phyloP scores from a whole-genome alignment of 306 rosid genomes.

The Malus orientalis region DNA sequence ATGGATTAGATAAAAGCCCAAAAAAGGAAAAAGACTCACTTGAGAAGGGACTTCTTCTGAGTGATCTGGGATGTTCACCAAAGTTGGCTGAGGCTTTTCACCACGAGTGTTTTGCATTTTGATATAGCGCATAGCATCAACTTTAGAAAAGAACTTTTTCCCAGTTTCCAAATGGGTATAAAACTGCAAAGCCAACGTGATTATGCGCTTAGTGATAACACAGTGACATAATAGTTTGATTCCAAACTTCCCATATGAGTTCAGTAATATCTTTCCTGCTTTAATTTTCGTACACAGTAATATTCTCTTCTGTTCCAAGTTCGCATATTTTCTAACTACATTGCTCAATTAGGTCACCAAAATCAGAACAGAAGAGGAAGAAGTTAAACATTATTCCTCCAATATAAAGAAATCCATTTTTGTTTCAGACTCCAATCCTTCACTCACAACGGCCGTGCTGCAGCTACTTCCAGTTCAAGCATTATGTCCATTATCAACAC shows the following conservation, averaged over 20 bases:
- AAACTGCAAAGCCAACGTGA: slow-evolving; percentile 24
- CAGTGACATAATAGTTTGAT: neutral
- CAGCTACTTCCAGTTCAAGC: neutral
- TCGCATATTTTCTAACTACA: neutral
- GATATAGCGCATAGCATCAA: slow-evolving; percentile 20
- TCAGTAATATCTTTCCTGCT: neutral
- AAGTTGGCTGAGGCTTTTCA: slow-evolving; percentile 2
- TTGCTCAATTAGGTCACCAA: neutral
- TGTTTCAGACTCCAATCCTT: neutral
- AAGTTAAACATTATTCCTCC: neutral
- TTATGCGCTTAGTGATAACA: neutral
- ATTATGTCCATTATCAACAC: neutral
- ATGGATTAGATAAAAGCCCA: slow-evolving; percentile 2
- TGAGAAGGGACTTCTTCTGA: slow-evolving; percentile 22
- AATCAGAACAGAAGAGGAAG: neutral
- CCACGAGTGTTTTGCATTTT: neutral
- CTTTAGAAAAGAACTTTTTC: slow-evolving; percentile 35
- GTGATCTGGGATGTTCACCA: neutral
- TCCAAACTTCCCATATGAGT: neutral
- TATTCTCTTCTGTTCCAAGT: neutral
- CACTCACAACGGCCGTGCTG: neutral
- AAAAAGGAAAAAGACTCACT: slow-evolving; percentile 34
- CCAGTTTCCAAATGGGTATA: slow-evolving; percentile 30
- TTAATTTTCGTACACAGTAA: neutral
- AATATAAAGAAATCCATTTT: neutral